These are phyloP conservation scores for Scutellaria galericulata DNA, from an alignment of 257 asterid species.

Conservation along the genomic window DNA sequence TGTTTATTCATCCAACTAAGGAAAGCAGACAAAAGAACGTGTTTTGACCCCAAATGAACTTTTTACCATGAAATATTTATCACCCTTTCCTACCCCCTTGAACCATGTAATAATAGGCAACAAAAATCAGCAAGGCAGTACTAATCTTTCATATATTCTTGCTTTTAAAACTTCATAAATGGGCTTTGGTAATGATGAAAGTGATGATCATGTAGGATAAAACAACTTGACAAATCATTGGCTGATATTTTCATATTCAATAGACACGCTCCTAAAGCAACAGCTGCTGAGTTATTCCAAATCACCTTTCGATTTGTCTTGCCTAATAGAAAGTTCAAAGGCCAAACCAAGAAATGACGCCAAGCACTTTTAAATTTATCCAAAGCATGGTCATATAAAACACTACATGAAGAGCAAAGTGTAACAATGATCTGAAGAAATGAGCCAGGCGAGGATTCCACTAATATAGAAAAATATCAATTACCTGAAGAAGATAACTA, in stretches of 20 bases:
- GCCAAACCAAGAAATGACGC: constrained; percentile 12
- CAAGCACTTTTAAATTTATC: background rate
- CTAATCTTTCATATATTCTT: background rate
- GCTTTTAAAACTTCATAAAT: background rate
- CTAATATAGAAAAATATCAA: constrained; percentile 30
- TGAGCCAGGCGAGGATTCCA: background rate
- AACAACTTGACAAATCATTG: constrained; percentile 10
- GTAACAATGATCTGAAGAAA: background rate
- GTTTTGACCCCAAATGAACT: constrained; percentile 15
- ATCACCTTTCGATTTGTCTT: constrained; percentile 4
- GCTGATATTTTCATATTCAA: constrained; percentile 11
- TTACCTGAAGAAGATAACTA: constrained; percentile 95
- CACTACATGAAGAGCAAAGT: constrained; percentile 11
- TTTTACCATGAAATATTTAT: background rate
- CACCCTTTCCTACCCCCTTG: constrained; percentile 1
- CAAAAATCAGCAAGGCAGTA: background rate
- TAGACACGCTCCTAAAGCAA: background rate
- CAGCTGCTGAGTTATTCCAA: background rate
- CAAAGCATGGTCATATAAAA: constrained; percentile 17
- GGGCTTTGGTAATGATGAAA: too few relatives aligned
- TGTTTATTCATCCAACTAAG: constrained; percentile 17
- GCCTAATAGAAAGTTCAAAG: background rate
- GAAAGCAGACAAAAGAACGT: background rate
- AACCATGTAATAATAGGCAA: background rate
- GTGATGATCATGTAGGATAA: background rate